Base-by-base conservation (phyloP, 1,139 yeast genomes). In the Kurtzmaniella natalensis region DNA sequence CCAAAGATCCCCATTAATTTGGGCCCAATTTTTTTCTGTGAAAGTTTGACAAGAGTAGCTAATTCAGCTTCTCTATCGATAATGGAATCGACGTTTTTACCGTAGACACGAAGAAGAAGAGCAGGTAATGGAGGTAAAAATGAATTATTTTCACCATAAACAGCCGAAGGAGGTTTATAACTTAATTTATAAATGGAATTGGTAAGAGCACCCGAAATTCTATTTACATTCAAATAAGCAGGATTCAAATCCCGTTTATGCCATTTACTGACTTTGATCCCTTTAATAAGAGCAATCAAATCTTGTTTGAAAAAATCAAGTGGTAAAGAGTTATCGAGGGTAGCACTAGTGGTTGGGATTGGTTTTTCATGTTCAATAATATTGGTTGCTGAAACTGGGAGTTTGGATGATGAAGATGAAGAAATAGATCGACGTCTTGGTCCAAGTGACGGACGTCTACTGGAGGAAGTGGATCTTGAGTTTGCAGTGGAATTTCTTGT, bases 191-290 rank as follows among this genome's bases (percentile, higher is more conserved):
- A 88, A 36, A 92, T 85, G 19, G 94, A 83, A 54, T 92, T 92
- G 18, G 98, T 92, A 54, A 92, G 70, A 0, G 98, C 98, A 9
- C 98, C 97, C 19, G 86, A 77, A 34, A 92, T 85, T 45, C 96
- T 71, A 30, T 47, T 51, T 14, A 69, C 61, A 10, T 20, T 17
- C 15, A 33, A 16, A 14, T 28, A 33, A 3, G 16, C 13, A 4
- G 15, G 22, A 14, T 58, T 60, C 35, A 89, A 50, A 37, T 70
- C 70, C 33, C 65, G 57, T 40, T 64, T 64, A 46, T 76, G 77
- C 98, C 98, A 92, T 55, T 83, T 81, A 31, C 87, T 75, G 34
- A 92, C 76, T 37, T 69, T 70, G 40, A 92, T 63, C 3, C 74
- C 65, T 46, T 81, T 82, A 30, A 82, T 59, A 30, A 86, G 64